A percentile compares a stretch with the other conserved stretches of the same genome.
Conservation (phyloP, 441 rosid genomes). For the Capsella rubella region DNA sequence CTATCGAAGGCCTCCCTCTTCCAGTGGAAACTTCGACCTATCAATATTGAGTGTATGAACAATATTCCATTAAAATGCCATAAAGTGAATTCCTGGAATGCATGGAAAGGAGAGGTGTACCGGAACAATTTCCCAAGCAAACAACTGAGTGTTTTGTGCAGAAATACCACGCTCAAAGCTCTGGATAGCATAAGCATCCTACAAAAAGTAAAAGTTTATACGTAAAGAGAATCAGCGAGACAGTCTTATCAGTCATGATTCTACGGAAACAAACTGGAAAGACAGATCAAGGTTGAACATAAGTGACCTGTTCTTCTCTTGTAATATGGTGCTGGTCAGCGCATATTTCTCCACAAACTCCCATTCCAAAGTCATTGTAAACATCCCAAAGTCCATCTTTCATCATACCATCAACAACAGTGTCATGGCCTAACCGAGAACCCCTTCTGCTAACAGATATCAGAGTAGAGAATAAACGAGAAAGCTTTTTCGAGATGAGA, state of each 20-base stretch:
- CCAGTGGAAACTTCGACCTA: slow-evolving; percentile 84
- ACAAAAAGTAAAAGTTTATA: slow-evolving; percentile 19
- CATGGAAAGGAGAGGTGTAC: slow-evolving; percentile 49
- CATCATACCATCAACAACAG: slow-evolving; percentile 83
- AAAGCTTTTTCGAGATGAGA: not conserved
- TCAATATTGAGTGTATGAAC: slow-evolving; percentile 36
- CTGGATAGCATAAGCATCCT: slow-evolving; percentile 85
- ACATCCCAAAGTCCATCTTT: slow-evolving; percentile 99
- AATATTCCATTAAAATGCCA: slow-evolving; percentile 15
- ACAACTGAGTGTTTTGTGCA: slow-evolving; percentile 68
- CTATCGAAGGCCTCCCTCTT: slow-evolving; percentile 64
- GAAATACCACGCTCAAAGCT: slow-evolving; percentile 84
- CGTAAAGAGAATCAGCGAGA: slow-evolving; percentile 2
- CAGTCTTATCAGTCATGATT: not conserved
- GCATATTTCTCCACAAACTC: slow-evolving; percentile 91
- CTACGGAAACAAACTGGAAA: slow-evolving; percentile 13
- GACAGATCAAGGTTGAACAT: slow-evolving; percentile 21
- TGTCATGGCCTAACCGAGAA: slow-evolving; percentile 84
- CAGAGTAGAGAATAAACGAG: not conserved
- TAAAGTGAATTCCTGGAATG: slow-evolving; percentile 19
- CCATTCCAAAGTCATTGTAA: slow-evolving; percentile 91
- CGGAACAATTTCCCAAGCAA: slow-evolving; percentile 89
- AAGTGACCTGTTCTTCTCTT: slow-evolving; percentile 79
- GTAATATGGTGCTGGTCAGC: slow-evolving; percentile 72
- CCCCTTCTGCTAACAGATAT: slow-evolving; percentile 68